These are phyloP conservation scores for Linnemannia exigua DNA, from an alignment of 192 early-diverging fungal genomes.

Conservation along the genomic window DNA sequence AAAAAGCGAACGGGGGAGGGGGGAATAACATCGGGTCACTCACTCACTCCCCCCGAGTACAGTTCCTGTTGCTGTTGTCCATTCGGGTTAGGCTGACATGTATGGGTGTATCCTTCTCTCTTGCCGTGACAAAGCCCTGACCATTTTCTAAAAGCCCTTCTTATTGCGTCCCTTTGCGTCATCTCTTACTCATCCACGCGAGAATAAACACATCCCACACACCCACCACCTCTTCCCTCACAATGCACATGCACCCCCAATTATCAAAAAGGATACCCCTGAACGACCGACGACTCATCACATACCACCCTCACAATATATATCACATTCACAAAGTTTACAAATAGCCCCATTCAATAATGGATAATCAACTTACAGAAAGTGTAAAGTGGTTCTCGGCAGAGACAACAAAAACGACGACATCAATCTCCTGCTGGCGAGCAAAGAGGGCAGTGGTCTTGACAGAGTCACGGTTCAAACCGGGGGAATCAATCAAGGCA, in stretches of 20 bases:
- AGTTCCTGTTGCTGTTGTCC: background rate
- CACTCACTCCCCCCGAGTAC: background rate
- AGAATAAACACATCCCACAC: background rate
- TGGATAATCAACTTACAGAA: slow-evolving; percentile 86
- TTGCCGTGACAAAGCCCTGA: background rate
- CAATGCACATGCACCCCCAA: background rate
- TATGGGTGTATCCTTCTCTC: background rate
- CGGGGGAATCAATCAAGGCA: slow-evolving; percentile 97
- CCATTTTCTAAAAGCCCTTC: background rate
- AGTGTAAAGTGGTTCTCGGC: slow-evolving; percentile 99
- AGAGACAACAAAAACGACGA: slow-evolving; percentile 98
- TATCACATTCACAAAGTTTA: background rate
- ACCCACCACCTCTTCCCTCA: background rate
- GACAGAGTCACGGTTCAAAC: slow-evolving; percentile 97
- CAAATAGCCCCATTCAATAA: background rate
- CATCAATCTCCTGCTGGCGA: slow-evolving; percentile 99
- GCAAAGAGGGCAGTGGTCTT: slow-evolving; percentile 98
- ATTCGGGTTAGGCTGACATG: slow-evolving; percentile 5
- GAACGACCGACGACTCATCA: background rate
- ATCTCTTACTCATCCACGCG: slow-evolving; percentile 10
- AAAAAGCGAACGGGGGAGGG: background rate
- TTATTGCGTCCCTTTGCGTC: background rate
- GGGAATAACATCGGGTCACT: slow-evolving; percentile 3
- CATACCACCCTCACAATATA: background rate
- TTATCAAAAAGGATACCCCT: slow-evolving; percentile 5